Base-by-base conservation (phyloP, 352 stramenopile genomes). In the Phytophthora cactorum region DNA sequence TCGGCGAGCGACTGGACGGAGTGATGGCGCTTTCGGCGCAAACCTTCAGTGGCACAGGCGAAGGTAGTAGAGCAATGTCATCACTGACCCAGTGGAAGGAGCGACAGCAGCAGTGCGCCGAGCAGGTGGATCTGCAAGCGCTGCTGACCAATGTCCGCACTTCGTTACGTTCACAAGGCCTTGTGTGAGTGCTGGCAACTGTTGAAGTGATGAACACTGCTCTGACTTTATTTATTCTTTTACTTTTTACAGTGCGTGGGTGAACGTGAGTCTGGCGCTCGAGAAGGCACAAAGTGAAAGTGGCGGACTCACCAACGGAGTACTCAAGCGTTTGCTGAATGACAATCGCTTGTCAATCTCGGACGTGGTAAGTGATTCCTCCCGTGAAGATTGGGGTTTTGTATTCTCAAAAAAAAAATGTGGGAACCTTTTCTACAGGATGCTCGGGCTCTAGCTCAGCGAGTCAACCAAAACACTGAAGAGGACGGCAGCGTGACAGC, bases 51-150 rank as follows among this genome's bases (percentile, higher is more conserved):
- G 55, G 41, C 22, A 12, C 22, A 4, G 54, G 41, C 25, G 58
- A 29, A 15, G 12, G 38, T 38, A 38, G 28, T 2, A 56, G 28
- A 44, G 22, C 60, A 36, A 66, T 79, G 29, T 84, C 82, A 58
- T 90, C 84, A 56, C 65, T 93, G 32, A 90, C 79, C 29, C 78
- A 91, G 60, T 93, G 85, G 85, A 90, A 91, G 69, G 69, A 64
- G 15, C 52, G 78, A 53, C 85, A 93, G 58, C 84, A 93, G 66
- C 77, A 90, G 60, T 86, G 70, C 11, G 82, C 83, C 14, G 75
- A 84, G 12, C 75, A 88, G 29, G 73, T 93, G n/a, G 80, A 91
- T 45, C 56, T 89, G 4, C 53, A 58, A 5, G 70, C 68, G 11
- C 67, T 93, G 8, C 62, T 91, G 46, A 60, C 69, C 5, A 75